Percentiles rank a stretch among this genome's conserved stretches.
phyloP scores from a whole-genome alignment of 495 filamentous ascomycete genomes.

The Talaromyces proteolyticus region DNA sequence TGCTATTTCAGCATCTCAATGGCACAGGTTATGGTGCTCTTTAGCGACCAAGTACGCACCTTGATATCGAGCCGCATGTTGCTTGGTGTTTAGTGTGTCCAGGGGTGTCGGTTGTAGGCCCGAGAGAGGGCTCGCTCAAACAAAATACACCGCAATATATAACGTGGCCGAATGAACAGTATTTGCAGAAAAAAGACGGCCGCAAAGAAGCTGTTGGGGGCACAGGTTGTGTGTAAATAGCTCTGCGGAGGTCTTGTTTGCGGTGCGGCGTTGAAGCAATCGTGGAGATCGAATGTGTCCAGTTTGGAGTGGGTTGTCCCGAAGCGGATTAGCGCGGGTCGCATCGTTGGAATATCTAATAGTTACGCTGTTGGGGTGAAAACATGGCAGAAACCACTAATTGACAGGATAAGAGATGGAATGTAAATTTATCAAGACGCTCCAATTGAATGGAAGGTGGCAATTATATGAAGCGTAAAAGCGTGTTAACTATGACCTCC shows the following conservation, averaged over 20 bases:
- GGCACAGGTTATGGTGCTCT: background rate
- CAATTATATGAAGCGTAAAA: too few relatives aligned
- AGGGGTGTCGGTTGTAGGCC: conserved; percentile 2
- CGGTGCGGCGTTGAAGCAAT: conserved; percentile 1
- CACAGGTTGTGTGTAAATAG: background rate
- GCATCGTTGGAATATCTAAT: too few relatives aligned
- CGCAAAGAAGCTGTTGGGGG: too few relatives aligned
- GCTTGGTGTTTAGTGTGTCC: conserved; percentile 19
- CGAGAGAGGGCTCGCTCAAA: conserved; percentile 5
- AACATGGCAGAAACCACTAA: too few relatives aligned
- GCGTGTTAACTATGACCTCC: too few relatives aligned
- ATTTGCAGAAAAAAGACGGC: background rate
- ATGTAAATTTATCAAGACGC: too few relatives aligned
- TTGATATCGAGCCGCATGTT: conserved; percentile 90
- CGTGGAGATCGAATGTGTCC: conserved; percentile 9
- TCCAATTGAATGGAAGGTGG: too few relatives aligned
- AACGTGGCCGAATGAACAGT: background rate
- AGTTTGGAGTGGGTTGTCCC: conserved; percentile 6
- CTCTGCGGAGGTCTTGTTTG: conserved; percentile 1
- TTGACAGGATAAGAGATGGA: too few relatives aligned
- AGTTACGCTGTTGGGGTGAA: too few relatives aligned
- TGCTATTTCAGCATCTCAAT: background rate
- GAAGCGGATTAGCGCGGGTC: conserved; percentile 5
- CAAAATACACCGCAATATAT: background rate
- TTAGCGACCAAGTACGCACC: conserved; percentile 47